Percentiles rank a stretch among this genome's conserved stretches.
These are phyloP conservation scores for Aspergillus candidus DNA, from an alignment of 2,329 filamentous ascomycete species.

Conservation along the genomic window DNA sequence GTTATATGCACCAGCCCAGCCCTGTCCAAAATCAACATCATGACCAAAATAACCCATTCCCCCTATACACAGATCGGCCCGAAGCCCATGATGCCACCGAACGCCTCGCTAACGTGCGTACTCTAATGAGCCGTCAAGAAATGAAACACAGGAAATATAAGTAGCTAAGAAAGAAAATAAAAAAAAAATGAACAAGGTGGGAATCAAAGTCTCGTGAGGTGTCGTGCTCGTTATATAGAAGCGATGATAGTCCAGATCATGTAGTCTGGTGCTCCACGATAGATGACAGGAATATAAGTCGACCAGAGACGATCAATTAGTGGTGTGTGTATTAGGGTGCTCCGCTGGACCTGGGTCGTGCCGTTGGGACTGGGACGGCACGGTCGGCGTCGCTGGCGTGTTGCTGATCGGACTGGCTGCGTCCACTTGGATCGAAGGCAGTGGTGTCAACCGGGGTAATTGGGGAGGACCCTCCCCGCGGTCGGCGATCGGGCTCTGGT, in stretches of 20 bases:
- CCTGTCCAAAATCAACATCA: too few species aligned
- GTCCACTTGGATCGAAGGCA: conserved; percentile 31
- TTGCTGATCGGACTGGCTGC: conserved; percentile 22
- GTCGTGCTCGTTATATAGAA: conserved; percentile 5
- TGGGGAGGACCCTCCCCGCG: conserved; percentile 11
- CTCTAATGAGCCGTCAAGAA: too few species aligned
- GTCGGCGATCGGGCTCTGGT: conserved; percentile 25
- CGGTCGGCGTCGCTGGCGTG: conserved; percentile 21
- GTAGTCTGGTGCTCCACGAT: too few species aligned
- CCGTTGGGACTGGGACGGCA: conserved; percentile 15
- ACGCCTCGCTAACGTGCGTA: conserved; percentile 21
- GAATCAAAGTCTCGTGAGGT: conserved; percentile 9
- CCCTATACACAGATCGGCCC: conserved; percentile 5
- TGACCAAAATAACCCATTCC: not conserved
- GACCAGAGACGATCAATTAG: too few species aligned
- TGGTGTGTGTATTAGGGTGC: not conserved
- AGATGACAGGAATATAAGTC: not conserved
- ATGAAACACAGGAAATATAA: conserved; percentile 3
- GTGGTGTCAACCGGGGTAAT: conserved; percentile 15
- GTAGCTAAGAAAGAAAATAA: conserved; percentile 3
- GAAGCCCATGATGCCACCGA: conserved; percentile 9
- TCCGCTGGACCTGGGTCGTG: not conserved
- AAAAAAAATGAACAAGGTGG: conserved; percentile 5
- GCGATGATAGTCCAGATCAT: too few species aligned
- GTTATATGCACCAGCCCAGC: too few species aligned